Evolutionary conservation across 1,284 basidiomycete genomes (phyloP).

Genomic region (Cryptococcus neoformans): DNA sequence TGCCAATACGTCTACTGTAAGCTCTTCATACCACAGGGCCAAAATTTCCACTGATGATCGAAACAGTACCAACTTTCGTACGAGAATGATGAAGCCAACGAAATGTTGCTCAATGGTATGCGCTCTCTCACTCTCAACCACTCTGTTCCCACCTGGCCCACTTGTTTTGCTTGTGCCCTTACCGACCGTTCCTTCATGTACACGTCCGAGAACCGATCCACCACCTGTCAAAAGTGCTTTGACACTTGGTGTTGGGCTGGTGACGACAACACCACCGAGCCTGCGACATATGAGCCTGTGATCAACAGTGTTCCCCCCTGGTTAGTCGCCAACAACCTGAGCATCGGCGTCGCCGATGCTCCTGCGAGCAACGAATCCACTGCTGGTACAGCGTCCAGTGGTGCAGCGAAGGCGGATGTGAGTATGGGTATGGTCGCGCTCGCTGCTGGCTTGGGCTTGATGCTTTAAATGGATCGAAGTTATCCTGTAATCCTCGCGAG

Average conservation of each 20-base stretch:
- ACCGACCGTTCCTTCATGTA: constrained; percentile 46
- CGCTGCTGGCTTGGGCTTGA: too few species aligned
- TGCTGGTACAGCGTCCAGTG: not conserved
- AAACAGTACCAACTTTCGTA: constrained; percentile 44
- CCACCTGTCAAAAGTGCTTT: constrained; percentile 46
- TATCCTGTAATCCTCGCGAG: too few species aligned
- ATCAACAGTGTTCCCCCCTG: constrained; percentile 30
- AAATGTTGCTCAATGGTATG: constrained; percentile 33
- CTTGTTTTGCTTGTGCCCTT: constrained; percentile 50
- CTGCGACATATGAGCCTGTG: constrained; percentile 24
- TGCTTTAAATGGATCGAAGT: too few species aligned
- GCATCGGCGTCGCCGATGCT: constrained; percentile 6
- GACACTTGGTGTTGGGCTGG: constrained; percentile 47
- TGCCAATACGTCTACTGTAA: constrained; percentile 48
- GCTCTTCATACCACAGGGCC: not conserved
- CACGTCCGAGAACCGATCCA: constrained; percentile 28
- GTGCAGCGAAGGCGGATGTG: not conserved
- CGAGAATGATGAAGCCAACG: constrained; percentile 38
- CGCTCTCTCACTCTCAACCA: constrained; percentile 41
- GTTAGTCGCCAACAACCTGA: constrained; percentile 23
- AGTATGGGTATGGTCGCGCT: too few species aligned
- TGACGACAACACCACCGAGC: constrained; percentile 21
- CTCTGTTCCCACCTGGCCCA: constrained; percentile 43
- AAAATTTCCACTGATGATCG: not conserved
- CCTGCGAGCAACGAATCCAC: constrained; percentile 4